A percentile compares a stretch with the other conserved stretches of the same genome.
phyloP scores from a whole-genome alignment of 2,329 filamentous ascomycete genomes.

The Cytospora piceae region DNA sequence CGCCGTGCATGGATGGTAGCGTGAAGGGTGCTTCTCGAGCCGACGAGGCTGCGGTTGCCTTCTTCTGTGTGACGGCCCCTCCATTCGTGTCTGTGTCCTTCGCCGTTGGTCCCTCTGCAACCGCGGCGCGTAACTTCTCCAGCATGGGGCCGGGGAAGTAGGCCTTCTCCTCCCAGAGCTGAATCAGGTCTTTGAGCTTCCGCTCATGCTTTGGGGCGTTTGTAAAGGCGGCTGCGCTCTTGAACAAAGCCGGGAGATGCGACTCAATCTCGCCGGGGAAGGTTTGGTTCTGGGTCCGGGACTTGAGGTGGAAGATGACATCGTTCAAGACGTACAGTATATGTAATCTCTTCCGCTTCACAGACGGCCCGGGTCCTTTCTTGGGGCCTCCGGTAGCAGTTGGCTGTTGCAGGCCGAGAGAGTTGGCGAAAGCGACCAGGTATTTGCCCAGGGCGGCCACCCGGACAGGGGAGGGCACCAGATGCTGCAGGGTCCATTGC shows the following conservation, averaged over 20 bases:
- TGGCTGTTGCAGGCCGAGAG: slow-evolving; percentile 46
- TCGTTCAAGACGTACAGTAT: slow-evolving; percentile 81
- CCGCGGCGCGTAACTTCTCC: slow-evolving; percentile 61
- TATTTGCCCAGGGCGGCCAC: slow-evolving; percentile 74
- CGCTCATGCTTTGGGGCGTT: slow-evolving; percentile 67
- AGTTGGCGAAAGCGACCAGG: slow-evolving; percentile 68
- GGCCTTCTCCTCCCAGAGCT: slow-evolving; percentile 69
- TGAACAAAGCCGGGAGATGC: slow-evolving; percentile 65
- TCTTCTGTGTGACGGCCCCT: slow-evolving; percentile 39
- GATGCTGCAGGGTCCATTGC: slow-evolving; percentile 77
- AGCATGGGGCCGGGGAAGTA: slow-evolving; percentile 63
- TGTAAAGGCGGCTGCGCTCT: slow-evolving; percentile 58
- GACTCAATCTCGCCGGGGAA: slow-evolving; percentile 62
- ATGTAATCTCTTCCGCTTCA: slow-evolving; percentile 72
- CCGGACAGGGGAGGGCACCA: slow-evolving; percentile 69
- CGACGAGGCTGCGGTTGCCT: slow-evolving; percentile 45
- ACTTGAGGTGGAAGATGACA: slow-evolving; percentile 70
- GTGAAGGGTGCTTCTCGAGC: slow-evolving; percentile 61
- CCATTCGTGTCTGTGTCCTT: slow-evolving; percentile 29
- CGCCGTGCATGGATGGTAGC: slow-evolving; percentile 78
- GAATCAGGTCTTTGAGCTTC: slow-evolving; percentile 67
- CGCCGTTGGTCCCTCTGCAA: slow-evolving; percentile 46
- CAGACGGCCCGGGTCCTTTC: slow-evolving; percentile 52
- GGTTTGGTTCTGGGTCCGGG: slow-evolving; percentile 50
- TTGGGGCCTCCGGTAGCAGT: slow-evolving; percentile 34